Conservation (phyloP, 2,329 filamentous ascomycete genomes). For the Akanthomyces uredinophilus region DNA sequence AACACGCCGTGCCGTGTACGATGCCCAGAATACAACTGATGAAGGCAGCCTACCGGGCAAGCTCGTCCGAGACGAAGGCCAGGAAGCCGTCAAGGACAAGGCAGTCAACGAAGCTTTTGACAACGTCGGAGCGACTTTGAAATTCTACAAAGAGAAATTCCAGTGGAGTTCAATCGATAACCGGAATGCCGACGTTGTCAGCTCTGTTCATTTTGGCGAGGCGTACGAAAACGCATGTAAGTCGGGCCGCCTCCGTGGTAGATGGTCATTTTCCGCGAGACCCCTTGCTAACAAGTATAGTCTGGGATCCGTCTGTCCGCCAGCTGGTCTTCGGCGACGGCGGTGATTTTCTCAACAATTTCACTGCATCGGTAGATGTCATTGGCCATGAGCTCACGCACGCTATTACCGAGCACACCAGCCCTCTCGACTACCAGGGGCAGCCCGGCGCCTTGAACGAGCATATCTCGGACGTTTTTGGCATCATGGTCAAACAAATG, state of each 20-base stretch:
- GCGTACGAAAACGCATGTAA: constrained; percentile 48
- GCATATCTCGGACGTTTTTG: constrained; percentile 52
- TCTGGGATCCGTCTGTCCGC: constrained; percentile 43
- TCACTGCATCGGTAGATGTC: constrained; percentile 48
- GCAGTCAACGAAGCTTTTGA: constrained; percentile 45
- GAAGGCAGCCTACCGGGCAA: constrained; percentile 38
- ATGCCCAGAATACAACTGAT: constrained; percentile 34
- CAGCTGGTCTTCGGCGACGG: constrained; percentile 56
- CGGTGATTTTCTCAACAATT: constrained; percentile 45
- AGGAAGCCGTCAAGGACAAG: constrained; percentile 35
- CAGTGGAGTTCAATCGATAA: constrained; percentile 49
- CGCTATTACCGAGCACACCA: constrained; percentile 47
- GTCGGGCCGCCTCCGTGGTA: constrained; percentile 16
- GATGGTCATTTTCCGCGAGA: not conserved
- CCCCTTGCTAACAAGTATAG: constrained; percentile 19
- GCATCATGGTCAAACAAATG: constrained; percentile 53
- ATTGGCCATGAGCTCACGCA: constrained; percentile 55
- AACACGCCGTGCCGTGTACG: constrained; percentile 40
- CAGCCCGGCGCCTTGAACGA: constrained; percentile 54
- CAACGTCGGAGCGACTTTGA: constrained; percentile 43
- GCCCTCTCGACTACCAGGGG: constrained; percentile 44
- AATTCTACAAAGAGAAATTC: constrained; percentile 47
- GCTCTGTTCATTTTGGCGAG: constrained; percentile 48
- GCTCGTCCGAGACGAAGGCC: constrained; percentile 38
- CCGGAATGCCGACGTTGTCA: constrained; percentile 43